These are phyloP conservation scores for Dorcoceras hygrometricum DNA, from an alignment of 257 asterid species.

Conservation along the genomic window DNA sequence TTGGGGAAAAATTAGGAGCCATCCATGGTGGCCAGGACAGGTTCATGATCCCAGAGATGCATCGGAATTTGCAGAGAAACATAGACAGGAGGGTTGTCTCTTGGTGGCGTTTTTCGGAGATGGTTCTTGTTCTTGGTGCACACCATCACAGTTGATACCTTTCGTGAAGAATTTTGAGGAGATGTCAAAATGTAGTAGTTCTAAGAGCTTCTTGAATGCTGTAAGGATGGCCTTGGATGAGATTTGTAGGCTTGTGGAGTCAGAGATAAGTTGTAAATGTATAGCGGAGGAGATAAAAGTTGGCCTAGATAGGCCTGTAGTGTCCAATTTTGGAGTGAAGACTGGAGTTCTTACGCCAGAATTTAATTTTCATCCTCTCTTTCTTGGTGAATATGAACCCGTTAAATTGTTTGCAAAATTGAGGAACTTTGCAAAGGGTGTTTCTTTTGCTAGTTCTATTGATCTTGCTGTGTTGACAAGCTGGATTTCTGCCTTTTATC, in stretches of 20 bases:
- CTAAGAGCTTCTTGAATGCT: slow-evolving; percentile 44
- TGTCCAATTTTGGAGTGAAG: slow-evolving; percentile 52
- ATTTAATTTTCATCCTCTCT: slow-evolving; percentile 37
- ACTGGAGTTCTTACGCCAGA: slow-evolving; percentile 52
- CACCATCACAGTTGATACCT: slow-evolving; percentile 56
- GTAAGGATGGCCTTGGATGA: slow-evolving; percentile 48
- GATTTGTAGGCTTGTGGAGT: slow-evolving; percentile 48
- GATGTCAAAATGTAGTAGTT: slow-evolving; percentile 35
- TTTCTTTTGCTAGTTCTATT: slow-evolving; percentile 31
- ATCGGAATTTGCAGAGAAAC: slow-evolving; percentile 51
- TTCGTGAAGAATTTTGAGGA: slow-evolving; percentile 47
- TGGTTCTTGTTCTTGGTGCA: slow-evolving; percentile 73
- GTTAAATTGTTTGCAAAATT: slow-evolving; percentile 37
- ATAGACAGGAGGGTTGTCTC: slow-evolving; percentile 41
- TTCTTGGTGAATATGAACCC: slow-evolving; percentile 40
- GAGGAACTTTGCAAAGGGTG: slow-evolving; percentile 25
- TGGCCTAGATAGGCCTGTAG: slow-evolving; percentile 39
- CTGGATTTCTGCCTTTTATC: slow-evolving; percentile 58
- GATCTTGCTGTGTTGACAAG: slow-evolving; percentile 53
- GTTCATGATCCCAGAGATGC: slow-evolving; percentile 61
- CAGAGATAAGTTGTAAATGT: slow-evolving; percentile 47
- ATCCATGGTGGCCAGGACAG: slow-evolving; percentile 97
- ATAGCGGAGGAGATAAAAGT: slow-evolving; percentile 30
- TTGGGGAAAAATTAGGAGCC: slow-evolving; percentile 78
- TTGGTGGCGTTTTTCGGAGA: slow-evolving; percentile 83